Evolutionary conservation across 2,329 filamentous ascomycete genomes (phyloP).

Genomic region (Fulvia fulva): DNA sequence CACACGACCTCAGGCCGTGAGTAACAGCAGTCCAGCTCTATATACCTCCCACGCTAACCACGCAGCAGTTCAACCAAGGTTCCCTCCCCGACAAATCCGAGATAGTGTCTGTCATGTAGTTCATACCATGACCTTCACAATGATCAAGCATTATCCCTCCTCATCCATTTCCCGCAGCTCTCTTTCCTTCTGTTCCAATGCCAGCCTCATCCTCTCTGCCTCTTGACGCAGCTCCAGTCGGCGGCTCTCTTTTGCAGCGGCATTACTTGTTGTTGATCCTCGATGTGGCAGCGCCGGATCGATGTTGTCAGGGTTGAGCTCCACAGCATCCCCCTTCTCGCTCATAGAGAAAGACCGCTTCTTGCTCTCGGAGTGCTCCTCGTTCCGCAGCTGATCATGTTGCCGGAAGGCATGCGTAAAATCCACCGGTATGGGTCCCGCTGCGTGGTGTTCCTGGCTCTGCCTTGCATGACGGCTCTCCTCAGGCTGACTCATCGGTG

Average conservation of each 20-base stretch:
- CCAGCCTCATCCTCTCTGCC: slow-evolving; percentile 55
- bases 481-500: slow-evolving; percentile 2
- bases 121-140: background rate
- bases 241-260: slow-evolving; percentile 53
- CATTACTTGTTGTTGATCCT: slow-evolving; percentile 17
- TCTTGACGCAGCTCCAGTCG: slow-evolving; percentile 66
- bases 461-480: slow-evolving; percentile 20
- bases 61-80: background rate
- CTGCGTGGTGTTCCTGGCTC: slow-evolving; percentile 1
- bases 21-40: background rate
- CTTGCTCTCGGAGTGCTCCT: slow-evolving; percentile 33
- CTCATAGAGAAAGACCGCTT: slow-evolving; percentile 64
- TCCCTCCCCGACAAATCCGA: background rate
- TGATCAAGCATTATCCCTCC: slow-evolving; percentile 7
- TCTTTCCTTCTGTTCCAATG: background rate
- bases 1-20: background rate
- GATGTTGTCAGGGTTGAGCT: slow-evolving; percentile 28
- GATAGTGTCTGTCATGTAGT: background rate
- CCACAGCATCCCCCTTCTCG: slow-evolving; percentile 8
- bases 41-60: background rate
- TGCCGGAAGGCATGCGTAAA: slow-evolving; percentile 35
- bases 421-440: slow-evolving; percentile 34
- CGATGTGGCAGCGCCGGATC: slow-evolving; percentile 36
- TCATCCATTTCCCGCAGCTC: slow-evolving; percentile 46
- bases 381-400: slow-evolving; percentile 22